phyloP scores from a whole-genome alignment of 352 stramenopile species.

The Globisporangium spiculum region DNA sequence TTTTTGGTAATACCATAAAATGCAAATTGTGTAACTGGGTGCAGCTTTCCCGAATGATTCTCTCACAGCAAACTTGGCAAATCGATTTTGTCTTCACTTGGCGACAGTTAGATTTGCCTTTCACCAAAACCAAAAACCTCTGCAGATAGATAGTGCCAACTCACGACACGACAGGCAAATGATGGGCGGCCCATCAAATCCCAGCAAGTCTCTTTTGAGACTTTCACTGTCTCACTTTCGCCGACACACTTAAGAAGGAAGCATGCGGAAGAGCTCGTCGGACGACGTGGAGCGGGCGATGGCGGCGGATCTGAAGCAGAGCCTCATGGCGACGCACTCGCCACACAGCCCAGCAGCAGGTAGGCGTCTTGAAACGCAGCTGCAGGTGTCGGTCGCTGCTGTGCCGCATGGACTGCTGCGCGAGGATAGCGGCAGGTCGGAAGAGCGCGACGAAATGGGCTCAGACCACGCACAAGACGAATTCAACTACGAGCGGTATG shows the following conservation, averaged over 20 bases:
- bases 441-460: neutral
- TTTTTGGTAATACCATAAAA: neutral
- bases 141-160: neutral
- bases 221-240: no score
- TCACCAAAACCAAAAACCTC: neutral
- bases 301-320: constrained; percentile 14
- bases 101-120: no score
- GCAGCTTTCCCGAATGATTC: neutral
- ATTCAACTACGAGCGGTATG: constrained; percentile 16
- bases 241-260: neutral
- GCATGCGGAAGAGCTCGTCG: constrained; percentile 6
- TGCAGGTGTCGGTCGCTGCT: no score
- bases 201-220: neutral
- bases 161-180: neutral
- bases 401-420: neutral
- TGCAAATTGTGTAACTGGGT: neutral
- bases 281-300: constrained; percentile 9
- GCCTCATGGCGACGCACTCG: constrained; percentile 15
- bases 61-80: neutral
- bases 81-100: neutral
- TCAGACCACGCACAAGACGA: neutral
- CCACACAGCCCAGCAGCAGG: neutral
- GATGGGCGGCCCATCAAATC: neutral
- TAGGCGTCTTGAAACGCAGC: neutral
- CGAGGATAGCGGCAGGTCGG: neutral